Percentiles rank a stretch among this genome's conserved stretches.
Evolutionary conservation across 495 filamentous ascomycete species (phyloP).

Genomic region (Neurospora sp.): DNA sequence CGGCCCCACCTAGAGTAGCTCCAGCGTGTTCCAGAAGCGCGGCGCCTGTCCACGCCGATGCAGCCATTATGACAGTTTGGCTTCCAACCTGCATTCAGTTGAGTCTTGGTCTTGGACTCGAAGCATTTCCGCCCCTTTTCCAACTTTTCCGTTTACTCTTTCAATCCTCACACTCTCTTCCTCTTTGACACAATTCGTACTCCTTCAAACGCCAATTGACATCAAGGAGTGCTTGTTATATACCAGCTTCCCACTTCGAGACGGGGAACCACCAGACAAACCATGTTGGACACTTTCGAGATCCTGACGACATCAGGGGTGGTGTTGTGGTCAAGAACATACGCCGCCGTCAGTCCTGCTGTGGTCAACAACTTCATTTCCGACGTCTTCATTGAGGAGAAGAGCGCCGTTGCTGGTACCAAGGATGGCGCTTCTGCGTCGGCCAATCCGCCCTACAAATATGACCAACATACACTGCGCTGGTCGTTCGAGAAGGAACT

Average conservation of each 20-base stretch:
- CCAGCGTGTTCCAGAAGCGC: slow-evolving; percentile 7
- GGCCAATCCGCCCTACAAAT: slow-evolving; percentile 64
- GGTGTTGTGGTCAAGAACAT: slow-evolving; percentile 89
- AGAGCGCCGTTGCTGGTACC: slow-evolving; percentile 47
- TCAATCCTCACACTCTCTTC: not conserved
- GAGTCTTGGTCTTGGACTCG: not conserved
- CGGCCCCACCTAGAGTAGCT: not conserved
- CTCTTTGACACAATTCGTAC: not conserved
- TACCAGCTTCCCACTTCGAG: not conserved
- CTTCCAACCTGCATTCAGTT: not conserved
- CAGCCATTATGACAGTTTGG: slow-evolving; percentile 1
- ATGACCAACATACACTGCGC: slow-evolving; percentile 89
- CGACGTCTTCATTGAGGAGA: slow-evolving; percentile 95
- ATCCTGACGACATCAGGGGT: slow-evolving; percentile 92
- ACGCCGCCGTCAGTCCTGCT: slow-evolving; percentile 65
- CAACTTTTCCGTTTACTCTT: not conserved
- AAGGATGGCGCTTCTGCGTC: slow-evolving; percentile 48
- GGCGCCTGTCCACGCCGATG: not conserved
- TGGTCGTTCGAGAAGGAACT: slow-evolving; percentile 90
- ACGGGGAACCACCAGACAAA: not conserved
- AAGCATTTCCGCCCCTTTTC: not conserved
- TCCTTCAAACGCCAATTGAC: not conserved
- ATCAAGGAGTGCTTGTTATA: not conserved
- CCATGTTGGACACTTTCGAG: slow-evolving; percentile 92
- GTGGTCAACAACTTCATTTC: slow-evolving; percentile 90